A percentile compares a stretch with the other conserved stretches of the same genome.
Evolutionary conservation across 78 protist species (phyloP).

Genomic region (Fonticula alba): DNA sequence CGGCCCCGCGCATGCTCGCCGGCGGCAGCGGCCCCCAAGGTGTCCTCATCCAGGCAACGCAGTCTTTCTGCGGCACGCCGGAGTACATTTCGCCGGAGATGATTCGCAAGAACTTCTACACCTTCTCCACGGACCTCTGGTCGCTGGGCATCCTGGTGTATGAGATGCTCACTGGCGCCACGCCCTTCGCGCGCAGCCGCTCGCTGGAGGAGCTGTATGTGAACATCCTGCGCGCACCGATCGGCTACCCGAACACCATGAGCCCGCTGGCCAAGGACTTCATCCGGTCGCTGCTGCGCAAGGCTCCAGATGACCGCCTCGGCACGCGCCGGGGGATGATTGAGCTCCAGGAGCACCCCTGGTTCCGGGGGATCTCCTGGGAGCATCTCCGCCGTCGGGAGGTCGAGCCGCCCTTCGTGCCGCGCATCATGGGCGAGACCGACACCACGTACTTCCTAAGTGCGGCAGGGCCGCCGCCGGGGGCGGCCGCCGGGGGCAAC

Average conservation of each 20-base stretch:
- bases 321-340: conserved; percentile 10
- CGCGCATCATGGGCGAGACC: no score
- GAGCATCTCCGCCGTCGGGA: neutral
- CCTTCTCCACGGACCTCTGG: conserved; percentile 67
- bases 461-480: no score
- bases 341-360: conserved; percentile 27
- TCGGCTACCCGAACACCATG: conserved; percentile 19
- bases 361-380: conserved; percentile 31
- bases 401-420: conserved; percentile 7
- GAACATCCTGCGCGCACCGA: conserved; percentile 5
- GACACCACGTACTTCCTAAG: no score
- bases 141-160: conserved; percentile 49
- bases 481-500: no score
- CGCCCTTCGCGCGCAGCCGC: conserved; percentile 41
- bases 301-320: conserved; percentile 10
- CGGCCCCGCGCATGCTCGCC: no score
- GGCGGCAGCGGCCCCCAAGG: no score
- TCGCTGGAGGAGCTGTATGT: neutral
- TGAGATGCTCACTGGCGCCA: conserved; percentile 63
- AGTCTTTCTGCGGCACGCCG: conserved; percentile 75
- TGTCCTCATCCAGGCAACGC: conserved; percentile 8
- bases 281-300: conserved; percentile 5
- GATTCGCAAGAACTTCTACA: conserved; percentile 23
- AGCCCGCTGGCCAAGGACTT: conserved; percentile 2
- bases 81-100: conserved; percentile 67